Percentiles rank a stretch among this genome's conserved stretches.
Conservation (phyloP, 495 filamentous ascomycete genomes). For the Penicillium alfredii region DNA sequence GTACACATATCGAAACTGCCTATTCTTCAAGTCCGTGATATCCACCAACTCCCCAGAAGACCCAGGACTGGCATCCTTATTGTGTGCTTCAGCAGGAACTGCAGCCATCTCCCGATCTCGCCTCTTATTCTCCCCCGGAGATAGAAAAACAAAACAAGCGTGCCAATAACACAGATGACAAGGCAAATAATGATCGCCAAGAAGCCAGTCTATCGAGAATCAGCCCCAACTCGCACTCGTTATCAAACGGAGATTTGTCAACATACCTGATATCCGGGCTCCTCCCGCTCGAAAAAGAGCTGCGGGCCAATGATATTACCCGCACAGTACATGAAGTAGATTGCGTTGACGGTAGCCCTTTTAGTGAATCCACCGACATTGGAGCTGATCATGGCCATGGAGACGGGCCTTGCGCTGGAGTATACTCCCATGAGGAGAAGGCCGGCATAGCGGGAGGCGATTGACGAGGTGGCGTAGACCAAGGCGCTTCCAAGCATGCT, state of each 20-base stretch:
- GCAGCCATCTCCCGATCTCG: conserved; percentile 2
- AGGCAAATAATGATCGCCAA: conserved; percentile 18
- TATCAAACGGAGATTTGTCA: neutral
- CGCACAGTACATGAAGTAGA: conserved; percentile 38
- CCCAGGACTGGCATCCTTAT: neutral
- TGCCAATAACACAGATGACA: conserved; percentile 9
- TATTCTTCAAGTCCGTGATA: conserved; percentile 13
- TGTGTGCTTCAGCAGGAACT: neutral
- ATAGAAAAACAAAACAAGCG: conserved; percentile 12
- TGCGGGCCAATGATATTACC: conserved; percentile 35
- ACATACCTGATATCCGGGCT: conserved; percentile 20
- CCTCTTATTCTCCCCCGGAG: conserved; percentile 11
- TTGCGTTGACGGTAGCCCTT: conserved; percentile 21
- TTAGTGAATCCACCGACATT: conserved; percentile 34
- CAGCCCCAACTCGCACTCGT: too few species aligned
- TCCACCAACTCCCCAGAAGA: conserved; percentile 2
- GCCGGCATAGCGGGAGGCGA: conserved; percentile 33
- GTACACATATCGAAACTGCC: conserved; percentile 13
- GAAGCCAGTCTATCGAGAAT: conserved; percentile 13
- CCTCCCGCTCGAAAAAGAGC: conserved; percentile 20
- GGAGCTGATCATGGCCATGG: conserved; percentile 23
- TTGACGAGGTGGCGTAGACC: conserved; percentile 26
- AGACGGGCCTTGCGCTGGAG: conserved; percentile 18
- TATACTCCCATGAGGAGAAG: conserved; percentile 22
- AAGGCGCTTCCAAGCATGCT: conserved; percentile 20